Conservation (phyloP, 768 basidiomycete genomes). For the Mycena alexandri region DNA sequence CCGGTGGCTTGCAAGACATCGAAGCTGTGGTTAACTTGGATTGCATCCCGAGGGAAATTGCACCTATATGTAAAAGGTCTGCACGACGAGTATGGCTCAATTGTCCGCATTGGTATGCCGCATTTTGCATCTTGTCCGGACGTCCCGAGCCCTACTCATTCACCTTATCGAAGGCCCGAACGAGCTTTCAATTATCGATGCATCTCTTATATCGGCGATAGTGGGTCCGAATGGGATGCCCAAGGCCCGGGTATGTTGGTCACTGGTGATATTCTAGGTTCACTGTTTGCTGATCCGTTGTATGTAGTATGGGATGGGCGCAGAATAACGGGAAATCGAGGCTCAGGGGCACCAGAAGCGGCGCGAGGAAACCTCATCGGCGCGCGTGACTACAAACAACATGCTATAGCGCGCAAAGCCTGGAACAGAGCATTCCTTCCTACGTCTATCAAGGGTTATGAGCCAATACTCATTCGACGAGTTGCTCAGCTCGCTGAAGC, state of each 20-base stretch:
- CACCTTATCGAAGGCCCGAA: constrained; percentile 55
- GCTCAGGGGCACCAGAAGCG: constrained; percentile 27
- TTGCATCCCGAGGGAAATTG: constrained; percentile 52
- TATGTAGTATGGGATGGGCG: constrained; percentile 51
- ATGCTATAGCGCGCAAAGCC: not conserved
- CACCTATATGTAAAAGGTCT: constrained; percentile 58
- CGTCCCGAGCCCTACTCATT: not conserved
- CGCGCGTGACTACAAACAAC: not conserved
- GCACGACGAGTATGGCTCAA: constrained; percentile 65
- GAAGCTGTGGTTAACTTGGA: constrained; percentile 51
- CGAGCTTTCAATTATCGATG: constrained; percentile 57
- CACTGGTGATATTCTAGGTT: too few species aligned
- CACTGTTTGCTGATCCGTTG: not conserved
- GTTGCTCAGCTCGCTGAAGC: constrained; percentile 29
- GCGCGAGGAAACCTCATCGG: constrained; percentile 22
- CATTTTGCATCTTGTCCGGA: not conserved
- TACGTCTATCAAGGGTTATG: constrained; percentile 27
- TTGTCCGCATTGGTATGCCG: constrained; percentile 64
- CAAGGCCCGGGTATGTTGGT: constrained; percentile 51
- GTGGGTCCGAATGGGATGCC: constrained; percentile 55
- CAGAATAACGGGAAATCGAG: not conserved
- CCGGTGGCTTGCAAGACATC: constrained; percentile 55
- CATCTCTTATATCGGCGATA: constrained; percentile 47
- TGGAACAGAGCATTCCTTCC: constrained; percentile 25
- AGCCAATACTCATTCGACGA: constrained; percentile 18